phyloP scores from a whole-genome alignment of 1,284 basidiomycete species.

The Tilletia setariae region DNA sequence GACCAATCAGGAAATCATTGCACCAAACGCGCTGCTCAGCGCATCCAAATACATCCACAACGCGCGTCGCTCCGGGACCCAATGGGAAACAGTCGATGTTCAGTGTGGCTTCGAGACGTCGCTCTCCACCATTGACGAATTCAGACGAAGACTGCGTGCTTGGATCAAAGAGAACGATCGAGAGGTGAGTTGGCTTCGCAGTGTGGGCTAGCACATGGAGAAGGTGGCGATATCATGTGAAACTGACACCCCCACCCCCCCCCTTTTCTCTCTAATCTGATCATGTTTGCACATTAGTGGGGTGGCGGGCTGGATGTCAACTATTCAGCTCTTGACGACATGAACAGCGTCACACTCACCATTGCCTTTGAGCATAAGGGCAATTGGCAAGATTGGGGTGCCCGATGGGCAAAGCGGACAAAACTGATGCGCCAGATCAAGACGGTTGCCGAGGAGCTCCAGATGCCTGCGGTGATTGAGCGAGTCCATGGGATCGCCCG shows the following conservation, averaged over 20 bases:
- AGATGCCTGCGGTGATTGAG: slow-evolving; percentile 21
- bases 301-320: slow-evolving; percentile 50
- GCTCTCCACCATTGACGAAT: slow-evolving; percentile 63
- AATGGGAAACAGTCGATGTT: slow-evolving; percentile 70
- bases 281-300: slow-evolving; percentile 22
- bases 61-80: slow-evolving; percentile 52
- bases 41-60: slow-evolving; percentile 71
- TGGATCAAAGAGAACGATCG: slow-evolving; percentile 69
- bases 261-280: too few relatives aligned
- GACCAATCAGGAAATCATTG: slow-evolving; percentile 73
- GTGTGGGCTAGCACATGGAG: neutral
- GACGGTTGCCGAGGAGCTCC: slow-evolving; percentile 35
- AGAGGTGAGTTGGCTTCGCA: slow-evolving; percentile 43
- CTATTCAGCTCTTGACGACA: slow-evolving; percentile 48
- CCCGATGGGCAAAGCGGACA: slow-evolving; percentile 59
- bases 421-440: slow-evolving; percentile 48
- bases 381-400: slow-evolving; percentile 85
- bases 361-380: slow-evolving; percentile 74
- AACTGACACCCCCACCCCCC: too few relatives aligned
- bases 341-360: slow-evolving; percentile 42
- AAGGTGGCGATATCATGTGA: neutral
- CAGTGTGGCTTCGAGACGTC: slow-evolving; percentile 52
- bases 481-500: slow-evolving; percentile 1
- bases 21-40: slow-evolving; percentile 73
- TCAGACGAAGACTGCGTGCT: slow-evolving; percentile 63